Conservation (phyloP, 805 yeast species). For the Saccharomycopsis babjevae region DNA sequence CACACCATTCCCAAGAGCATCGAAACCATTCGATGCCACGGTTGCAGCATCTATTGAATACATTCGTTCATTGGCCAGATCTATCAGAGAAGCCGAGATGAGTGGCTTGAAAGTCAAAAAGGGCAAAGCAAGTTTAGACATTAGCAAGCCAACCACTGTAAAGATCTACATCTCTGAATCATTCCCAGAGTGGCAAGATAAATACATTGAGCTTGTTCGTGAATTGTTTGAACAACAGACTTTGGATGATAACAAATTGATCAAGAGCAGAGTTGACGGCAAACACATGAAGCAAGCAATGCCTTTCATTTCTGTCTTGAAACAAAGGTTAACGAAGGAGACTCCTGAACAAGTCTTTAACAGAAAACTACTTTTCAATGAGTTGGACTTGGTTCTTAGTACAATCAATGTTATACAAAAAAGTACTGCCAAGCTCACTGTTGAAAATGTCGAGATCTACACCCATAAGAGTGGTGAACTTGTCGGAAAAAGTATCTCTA, state of each 20-base stretch:
- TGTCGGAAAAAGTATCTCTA: constrained; percentile 51
- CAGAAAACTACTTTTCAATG: constrained; percentile 79
- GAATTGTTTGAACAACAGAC: constrained; percentile 57
- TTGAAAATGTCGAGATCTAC: constrained; percentile 50
- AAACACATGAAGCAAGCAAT: constrained; percentile 95
- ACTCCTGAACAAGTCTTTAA: constrained; percentile 73
- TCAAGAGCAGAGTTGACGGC: constrained; percentile 56
- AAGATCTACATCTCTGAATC: constrained; percentile 65
- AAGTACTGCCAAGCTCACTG: constrained; percentile 50
- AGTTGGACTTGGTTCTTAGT: constrained; percentile 51
- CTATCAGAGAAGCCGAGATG: constrained; percentile 91
- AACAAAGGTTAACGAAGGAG: constrained; percentile 66
- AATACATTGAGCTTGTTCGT: constrained; percentile 71
- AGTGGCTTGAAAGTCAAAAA: constrained; percentile 68
- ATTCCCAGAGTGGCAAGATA: constrained; percentile 90
- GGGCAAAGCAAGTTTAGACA: constrained; percentile 79
- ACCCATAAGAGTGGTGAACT: constrained; percentile 53
- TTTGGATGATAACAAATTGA: constrained; percentile 52
- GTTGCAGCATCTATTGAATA: constrained; percentile 64
- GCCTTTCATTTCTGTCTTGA: constrained; percentile 87
- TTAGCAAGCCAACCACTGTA: constrained; percentile 59
- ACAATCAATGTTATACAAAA: constrained; percentile 47
- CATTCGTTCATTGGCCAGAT: constrained; percentile 66
- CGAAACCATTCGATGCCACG: constrained; percentile 51
- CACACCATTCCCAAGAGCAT: constrained; percentile 73